Evolutionary conservation across 805 yeast species (phyloP), one percentile per base, ranked within the genome.

Genomic region (Priceomyces castillae): DNA sequence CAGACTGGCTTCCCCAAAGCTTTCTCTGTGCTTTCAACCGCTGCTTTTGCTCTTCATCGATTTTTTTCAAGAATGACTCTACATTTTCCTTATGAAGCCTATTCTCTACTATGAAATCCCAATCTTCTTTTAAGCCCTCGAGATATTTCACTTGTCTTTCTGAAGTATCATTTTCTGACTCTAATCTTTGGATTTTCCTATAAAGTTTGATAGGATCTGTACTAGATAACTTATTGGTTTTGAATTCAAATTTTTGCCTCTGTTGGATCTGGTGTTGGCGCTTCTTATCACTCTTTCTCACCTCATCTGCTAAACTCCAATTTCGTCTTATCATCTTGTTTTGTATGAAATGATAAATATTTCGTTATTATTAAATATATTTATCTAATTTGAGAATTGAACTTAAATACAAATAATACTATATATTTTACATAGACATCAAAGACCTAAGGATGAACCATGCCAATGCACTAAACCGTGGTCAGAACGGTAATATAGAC

Each of bases 1-100:
- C 66, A 6, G 86, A 80, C 30, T 69, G 61, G 22, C 50, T 53
- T 1, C 81, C 83, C 52, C 77, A 61, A 7, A 66, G 60, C 40
- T 54, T 67, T 47, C 45, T 52, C n/a, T 43, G 47, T 37, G 43
- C 55, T 33, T 41, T 44, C 25, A 45, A 44, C 34, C 50, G 46
- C 26, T 53, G 47, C 25, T 43, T 42, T 34, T 55, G 50, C 26
- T 56, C 52, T 31, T 42, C 35, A 38, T 59, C 55, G 19, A 51
- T 25, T 38, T 47, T 46, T 35, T 46, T 57, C 20, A 67, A 41
- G 37, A 67, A 59, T 1, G 47, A 33, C 4, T 51, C 49, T 1
- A 69, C 45, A 41, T 58, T 61, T 6, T 57, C 65, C 37, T 57
- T 47, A 46, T 68, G 73, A 1, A 71, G 51, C n/a, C 58, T 56